A percentile compares a stretch with the other conserved stretches of the same genome.
Evolutionary conservation across 1,284 basidiomycete species (phyloP).

Genomic region (Sphaerobolus stellatus): DNA sequence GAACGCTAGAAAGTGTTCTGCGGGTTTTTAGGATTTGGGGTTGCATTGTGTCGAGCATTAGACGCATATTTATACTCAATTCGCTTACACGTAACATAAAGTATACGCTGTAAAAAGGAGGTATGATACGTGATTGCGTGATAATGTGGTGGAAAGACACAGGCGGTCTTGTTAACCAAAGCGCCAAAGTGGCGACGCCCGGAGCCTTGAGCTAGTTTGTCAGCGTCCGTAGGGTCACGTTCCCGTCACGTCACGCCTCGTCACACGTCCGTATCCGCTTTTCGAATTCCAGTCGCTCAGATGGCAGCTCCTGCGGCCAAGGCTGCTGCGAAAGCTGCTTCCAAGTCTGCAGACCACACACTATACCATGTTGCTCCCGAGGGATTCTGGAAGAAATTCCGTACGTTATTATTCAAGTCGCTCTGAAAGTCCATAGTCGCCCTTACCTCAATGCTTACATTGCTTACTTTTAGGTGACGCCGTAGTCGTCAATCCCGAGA

Average conservation of each 20-base stretch:
- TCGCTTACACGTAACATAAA: too few relatives aligned
- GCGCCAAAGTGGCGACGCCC: too few relatives aligned
- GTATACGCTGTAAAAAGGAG: too few relatives aligned
- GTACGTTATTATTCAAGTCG: slow-evolving; percentile 45
- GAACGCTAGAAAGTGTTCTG: not conserved
- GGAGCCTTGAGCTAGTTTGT: too few relatives aligned
- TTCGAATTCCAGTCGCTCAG: not conserved
- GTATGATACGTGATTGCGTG: slow-evolving; percentile 8
- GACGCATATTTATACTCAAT: too few relatives aligned
- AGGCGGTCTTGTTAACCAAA: too few relatives aligned
- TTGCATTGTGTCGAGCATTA: too few relatives aligned
- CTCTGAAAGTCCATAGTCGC: not conserved
- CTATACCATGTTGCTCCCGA: slow-evolving; percentile 84
- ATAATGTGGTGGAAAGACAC: not conserved
- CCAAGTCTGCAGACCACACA: slow-evolving; percentile 61
- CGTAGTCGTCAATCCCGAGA: slow-evolving; percentile 81
- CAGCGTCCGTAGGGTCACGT: too few relatives aligned
- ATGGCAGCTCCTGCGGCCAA: slow-evolving; percentile 9
- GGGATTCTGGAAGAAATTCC: slow-evolving; percentile 94
- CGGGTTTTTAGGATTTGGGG: not conserved
- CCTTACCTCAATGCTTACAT: not conserved
- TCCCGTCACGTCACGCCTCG: too few relatives aligned
- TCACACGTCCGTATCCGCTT: not conserved
- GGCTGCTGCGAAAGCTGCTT: slow-evolving; percentile 53
- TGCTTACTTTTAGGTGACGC: slow-evolving; percentile 57